Evolutionary conservation across 371 early-diverging fungal species (phyloP).

Genomic region (Furculomyces boomerangus): DNA sequence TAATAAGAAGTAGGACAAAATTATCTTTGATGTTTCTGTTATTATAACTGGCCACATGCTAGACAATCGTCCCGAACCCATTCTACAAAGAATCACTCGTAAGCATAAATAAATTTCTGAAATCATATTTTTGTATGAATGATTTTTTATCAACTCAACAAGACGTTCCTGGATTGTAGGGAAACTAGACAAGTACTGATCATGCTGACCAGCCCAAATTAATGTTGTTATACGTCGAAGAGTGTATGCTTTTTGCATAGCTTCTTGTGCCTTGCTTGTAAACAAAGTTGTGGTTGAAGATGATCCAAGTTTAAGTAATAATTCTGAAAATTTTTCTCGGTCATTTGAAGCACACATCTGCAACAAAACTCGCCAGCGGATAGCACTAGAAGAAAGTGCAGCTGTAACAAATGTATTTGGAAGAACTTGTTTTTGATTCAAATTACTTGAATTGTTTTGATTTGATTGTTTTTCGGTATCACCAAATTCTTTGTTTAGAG

Average conservation of each 20-base stretch:
- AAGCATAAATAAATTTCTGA: slow-evolving; percentile 69
- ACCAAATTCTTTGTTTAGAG: neutral
- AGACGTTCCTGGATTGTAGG: slow-evolving; percentile 76
- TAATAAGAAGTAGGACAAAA: slow-evolving; percentile 24
- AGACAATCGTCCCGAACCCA: slow-evolving; percentile 53
- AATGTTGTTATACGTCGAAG: slow-evolving; percentile 62
- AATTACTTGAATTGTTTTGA: no score
- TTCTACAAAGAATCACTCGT: slow-evolving; percentile 56
- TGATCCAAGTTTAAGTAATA: slow-evolving; percentile 39
- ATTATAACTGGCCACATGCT: slow-evolving; percentile 82
- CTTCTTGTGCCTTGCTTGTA: slow-evolving; percentile 65
- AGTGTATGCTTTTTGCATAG: slow-evolving; percentile 38
- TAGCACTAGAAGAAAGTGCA: slow-evolving; percentile 6
- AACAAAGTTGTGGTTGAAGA: slow-evolving; percentile 44
- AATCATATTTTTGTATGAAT: slow-evolving; percentile 28
- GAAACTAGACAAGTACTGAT: slow-evolving; percentile 62
- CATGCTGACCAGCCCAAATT: slow-evolving; percentile 47
- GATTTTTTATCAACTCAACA: slow-evolving; percentile 62
- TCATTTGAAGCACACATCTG: slow-evolving; percentile 29
- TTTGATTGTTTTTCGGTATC: neutral
- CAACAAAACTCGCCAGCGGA: slow-evolving; percentile 48
- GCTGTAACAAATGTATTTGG: neutral
- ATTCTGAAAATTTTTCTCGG: slow-evolving; percentile 51
- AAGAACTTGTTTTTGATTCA: neutral
- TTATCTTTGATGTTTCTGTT: slow-evolving; percentile 63